These are phyloP conservation scores for Skeletonema menzelii DNA, from an alignment of 108 stramenopile genomes.

Conservation along the genomic window DNA sequence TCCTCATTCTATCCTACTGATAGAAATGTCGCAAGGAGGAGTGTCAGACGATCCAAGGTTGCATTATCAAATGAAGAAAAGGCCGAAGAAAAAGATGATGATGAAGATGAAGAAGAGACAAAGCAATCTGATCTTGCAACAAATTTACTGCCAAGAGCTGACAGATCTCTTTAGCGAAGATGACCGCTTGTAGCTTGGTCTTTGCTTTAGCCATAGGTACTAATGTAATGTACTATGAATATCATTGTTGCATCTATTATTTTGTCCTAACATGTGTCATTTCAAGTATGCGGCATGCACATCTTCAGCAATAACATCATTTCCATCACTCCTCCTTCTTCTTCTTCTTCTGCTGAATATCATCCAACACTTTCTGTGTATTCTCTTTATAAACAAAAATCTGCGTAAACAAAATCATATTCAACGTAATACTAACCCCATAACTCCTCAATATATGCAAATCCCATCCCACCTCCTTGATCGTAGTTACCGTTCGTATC, in stretches of 20 bases:
- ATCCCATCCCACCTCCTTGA: constrained; percentile 78
- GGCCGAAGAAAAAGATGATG: not conserved
- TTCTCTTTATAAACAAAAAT: constrained; percentile 64
- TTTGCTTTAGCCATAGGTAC: no score
- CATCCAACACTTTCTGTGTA: constrained; percentile 46
- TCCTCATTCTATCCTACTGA: not conserved
- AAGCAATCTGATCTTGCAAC: not conserved
- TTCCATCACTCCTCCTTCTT: constrained; percentile 50
- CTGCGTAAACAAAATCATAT: constrained; percentile 61
- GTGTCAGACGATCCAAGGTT: not conserved
- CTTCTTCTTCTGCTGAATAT: constrained; percentile 50
- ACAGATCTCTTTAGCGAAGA: not conserved
- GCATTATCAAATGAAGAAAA: not conserved
- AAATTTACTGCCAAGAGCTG: constrained; percentile 1
- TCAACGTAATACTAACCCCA: constrained; percentile 49
- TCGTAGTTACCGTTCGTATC: constrained; percentile 74
- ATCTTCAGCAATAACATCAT: no score
- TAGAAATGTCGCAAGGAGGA: not conserved
- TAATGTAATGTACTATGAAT: no score
- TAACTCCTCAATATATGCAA: constrained; percentile 63
- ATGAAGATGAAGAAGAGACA: not conserved
- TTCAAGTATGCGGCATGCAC: no score
- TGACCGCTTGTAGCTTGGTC: no score
- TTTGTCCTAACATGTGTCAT: no score
- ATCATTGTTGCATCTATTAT: no score